phyloP scores from a whole-genome alignment of 805 yeast genomes.

The Ogataea henricii region DNA sequence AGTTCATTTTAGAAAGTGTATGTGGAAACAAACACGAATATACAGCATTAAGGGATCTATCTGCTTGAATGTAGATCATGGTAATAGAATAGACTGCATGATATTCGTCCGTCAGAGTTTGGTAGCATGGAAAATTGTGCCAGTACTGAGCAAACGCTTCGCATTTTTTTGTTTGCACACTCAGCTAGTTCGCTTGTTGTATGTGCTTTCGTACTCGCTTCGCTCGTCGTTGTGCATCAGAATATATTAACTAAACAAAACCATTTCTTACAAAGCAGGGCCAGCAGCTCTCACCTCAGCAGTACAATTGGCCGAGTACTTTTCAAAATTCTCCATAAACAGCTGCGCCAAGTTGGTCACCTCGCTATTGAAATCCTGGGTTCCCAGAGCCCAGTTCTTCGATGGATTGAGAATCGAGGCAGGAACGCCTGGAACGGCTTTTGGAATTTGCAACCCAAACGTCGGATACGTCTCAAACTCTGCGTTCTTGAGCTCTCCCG shows the following conservation, averaged over 20 bases:
- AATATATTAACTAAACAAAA: slow-evolving; percentile 4
- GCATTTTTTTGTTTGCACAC: too few species aligned
- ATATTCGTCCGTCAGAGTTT: too few species aligned
- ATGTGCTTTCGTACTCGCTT: too few species aligned
- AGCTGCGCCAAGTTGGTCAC: slow-evolving; percentile 68
- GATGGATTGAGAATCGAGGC: slow-evolving; percentile 83
- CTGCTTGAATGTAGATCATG: too few species aligned
- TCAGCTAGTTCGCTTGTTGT: too few species aligned
- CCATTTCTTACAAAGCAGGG: slow-evolving; percentile 51
- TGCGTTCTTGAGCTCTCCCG: slow-evolving; percentile 79
- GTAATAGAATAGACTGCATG: too few species aligned
- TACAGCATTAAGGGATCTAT: too few species aligned
- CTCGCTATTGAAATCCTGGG: slow-evolving; percentile 52
- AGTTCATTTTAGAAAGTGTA: too few species aligned
- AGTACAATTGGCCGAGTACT: slow-evolving; percentile 80
- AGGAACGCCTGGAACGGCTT: slow-evolving; percentile 79
- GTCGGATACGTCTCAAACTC: slow-evolving; percentile 84
- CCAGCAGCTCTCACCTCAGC: slow-evolving; percentile 91
- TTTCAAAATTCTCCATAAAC: slow-evolving; percentile 85
- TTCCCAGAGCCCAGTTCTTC: slow-evolving; percentile 70
- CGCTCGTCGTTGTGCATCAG: background rate
- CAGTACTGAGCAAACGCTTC: too few species aligned
- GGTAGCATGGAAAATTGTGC: too few species aligned
- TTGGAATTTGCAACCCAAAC: slow-evolving; percentile 88
- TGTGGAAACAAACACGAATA: too few species aligned